Evolutionary conservation across 257 asterid genomes (phyloP), one percentile per base, ranked within the genome.

Genomic region (Scutellaria minor): DNA sequence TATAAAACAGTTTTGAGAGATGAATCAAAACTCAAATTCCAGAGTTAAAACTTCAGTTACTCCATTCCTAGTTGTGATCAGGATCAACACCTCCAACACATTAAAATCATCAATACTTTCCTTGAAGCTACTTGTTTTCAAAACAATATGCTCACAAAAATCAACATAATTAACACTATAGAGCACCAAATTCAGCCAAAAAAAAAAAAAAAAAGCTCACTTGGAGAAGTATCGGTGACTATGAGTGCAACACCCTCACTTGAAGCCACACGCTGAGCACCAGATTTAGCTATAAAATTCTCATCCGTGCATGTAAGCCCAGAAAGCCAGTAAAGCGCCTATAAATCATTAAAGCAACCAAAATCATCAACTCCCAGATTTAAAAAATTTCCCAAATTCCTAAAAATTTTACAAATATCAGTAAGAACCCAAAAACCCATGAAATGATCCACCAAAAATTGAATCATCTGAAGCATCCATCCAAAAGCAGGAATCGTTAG

Each of bases 251-350:
- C 79, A 20, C 95, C 92, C 85, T 87, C 94, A 66, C 74, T 78
- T 3, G 98, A 87, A 77, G 98, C 99, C 71, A 70, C 89, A 66
- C 99, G 97, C 80, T 95, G 99, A 51, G 98, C 99, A 68, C 99
- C 99, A 41, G 99, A 91, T 78, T 95, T 95, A 54, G 46, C 37
- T 13, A 90, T 92, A 56, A 92, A 95, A 80, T 95, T 95, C 88
- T 95, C 98, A 74, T 95, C 99, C 1, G 89, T 84, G 88, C 99
- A 95, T 12, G 99, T 55, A 68, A 95, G 93, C 54, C 99, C 99
- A 45, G 99, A 92, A 68, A 92, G 97, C 95, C 97, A 95, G 88
- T 95, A 95, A 52, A 95, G 97, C 51, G 92, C 95, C 99, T 87
- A 44, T 1, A 2, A 51, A 67, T 52, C 27, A 58, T 39, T 6